A percentile compares a stretch with the other conserved stretches of the same genome.
phyloP scores from a whole-genome alignment of 768 basidiomycete genomes.

The Phaffia tasmanica region DNA sequence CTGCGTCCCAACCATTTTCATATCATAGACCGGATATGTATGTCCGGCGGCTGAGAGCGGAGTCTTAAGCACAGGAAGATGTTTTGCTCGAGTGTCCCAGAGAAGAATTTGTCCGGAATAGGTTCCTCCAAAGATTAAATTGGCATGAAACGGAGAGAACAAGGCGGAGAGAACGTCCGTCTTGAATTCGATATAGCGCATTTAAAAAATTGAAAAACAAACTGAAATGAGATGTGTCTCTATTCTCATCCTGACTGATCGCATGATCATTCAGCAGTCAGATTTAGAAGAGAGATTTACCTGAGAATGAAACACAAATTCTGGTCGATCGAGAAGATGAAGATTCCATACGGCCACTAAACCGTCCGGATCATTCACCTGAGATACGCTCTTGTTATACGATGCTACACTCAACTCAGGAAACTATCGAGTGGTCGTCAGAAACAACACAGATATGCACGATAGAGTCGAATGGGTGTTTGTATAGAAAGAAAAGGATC shows the following conservation, averaged over 20 bases:
- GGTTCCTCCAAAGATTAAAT: constrained; percentile 94
- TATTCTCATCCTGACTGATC: too few relatives aligned
- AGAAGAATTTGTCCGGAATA: constrained; percentile 96
- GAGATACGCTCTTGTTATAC: constrained; percentile 93
- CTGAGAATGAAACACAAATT: constrained; percentile 97
- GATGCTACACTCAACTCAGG: constrained; percentile 91
- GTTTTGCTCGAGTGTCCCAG: constrained; percentile 96
- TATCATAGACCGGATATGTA: constrained; percentile 96
- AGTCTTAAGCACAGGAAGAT: constrained; percentile 90
- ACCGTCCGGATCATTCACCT: constrained; percentile 89
- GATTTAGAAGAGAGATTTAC: constrained; percentile 43
- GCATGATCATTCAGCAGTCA: background rate
- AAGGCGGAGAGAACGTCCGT: constrained; percentile 94
- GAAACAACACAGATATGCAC: constrained; percentile 2
- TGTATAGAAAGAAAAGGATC: too few relatives aligned
- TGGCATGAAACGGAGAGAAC: constrained; percentile 96
- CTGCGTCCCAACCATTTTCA: constrained; percentile 97
- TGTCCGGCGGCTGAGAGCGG: constrained; percentile 92
- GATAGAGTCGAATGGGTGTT: too few relatives aligned
- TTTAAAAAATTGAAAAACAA: background rate
- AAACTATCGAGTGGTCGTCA: constrained; percentile 47
- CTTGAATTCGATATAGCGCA: constrained; percentile 41
- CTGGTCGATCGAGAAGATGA: constrained; percentile 85
- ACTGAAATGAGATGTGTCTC: constrained; percentile 12
- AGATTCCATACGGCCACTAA: constrained; percentile 97